Base-by-base conservation (phyloP, 257 asterid species). In the Fraxinus americana region DNA sequence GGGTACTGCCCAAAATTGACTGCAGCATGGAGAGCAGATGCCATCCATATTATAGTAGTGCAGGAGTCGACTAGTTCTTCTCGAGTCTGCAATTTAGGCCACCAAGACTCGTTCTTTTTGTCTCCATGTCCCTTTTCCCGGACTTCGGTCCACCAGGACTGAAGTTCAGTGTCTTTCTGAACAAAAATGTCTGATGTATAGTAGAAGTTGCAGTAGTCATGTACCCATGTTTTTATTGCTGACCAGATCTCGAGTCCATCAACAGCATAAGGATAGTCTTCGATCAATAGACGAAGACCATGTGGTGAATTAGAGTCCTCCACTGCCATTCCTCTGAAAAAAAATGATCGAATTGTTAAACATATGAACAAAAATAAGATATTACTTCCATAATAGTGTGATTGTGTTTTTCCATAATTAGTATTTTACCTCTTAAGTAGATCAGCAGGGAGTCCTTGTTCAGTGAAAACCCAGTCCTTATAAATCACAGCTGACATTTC, bases 161-260 rank as follows among this genome's bases (percentile, higher is more conserved):
- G 97, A 19, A 93, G 90, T 84, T 93, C 98, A 0, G 32, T 23
- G 59, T 91, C 97, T 4, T 82, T 57, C 72, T 79, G 84, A 38
- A 90, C 79, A 75, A 57, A 59, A 14, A 81, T 85, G 8, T 90
- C 91, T 1, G 79, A 72, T 71, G 82, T 82, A 75, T 93, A 93
- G 89, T 90, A 91, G 72, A 89, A 34, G 79, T 74, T 71, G 89
- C 93, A 90, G 81, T 93, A 91, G 19, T 89, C 89, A n/a, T 78
- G 68, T 1, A 89, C 97, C 98, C 98, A 93, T 67, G 87, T 29
- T 76, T 83, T 88, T 78, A 93, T 91, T 67, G 97, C 92, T 57
- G 89, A 73, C 98, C 97, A 93, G n/a, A 91, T 88, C 82, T 91
- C 88, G 16, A 92, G 91, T 41, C 96, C 98, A 72, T 92, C 98